Evolutionary conservation across 2,329 filamentous ascomycete genomes (phyloP).

Genomic region (Metarhizium humberi): DNA sequence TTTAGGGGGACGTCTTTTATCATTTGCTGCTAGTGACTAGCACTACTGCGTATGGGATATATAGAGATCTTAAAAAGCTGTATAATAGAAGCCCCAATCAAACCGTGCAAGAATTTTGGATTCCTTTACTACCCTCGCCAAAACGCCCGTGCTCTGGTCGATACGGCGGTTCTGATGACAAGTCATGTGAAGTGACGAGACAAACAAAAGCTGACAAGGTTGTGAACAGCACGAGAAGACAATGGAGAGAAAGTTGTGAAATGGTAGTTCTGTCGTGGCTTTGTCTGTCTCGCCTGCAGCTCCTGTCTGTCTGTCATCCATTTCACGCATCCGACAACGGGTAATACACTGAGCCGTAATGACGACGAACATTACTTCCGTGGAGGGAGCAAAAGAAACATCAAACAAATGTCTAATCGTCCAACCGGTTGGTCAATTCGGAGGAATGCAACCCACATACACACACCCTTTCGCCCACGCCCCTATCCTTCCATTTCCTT

Average conservation of each 20-base stretch:
- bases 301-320: neutral
- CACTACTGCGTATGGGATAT: neutral
- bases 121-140: neutral
- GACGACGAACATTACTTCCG: neutral
- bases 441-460: constrained; percentile 3
- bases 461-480: constrained; percentile 2
- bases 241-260: neutral
- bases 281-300: neutral
- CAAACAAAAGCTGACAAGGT: neutral
- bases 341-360: neutral
- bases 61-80: neutral
- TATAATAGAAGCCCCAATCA: neutral
- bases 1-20: neutral
- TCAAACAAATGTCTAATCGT: neutral
- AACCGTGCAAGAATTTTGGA: neutral
- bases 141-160: neutral
- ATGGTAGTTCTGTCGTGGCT: neutral
- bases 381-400: neutral
- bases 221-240: neutral
- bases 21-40: neutral
- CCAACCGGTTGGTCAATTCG: neutral
- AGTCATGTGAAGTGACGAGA: neutral
- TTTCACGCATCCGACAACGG: neutral
- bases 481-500: neutral
- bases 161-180: neutral